Evolutionary conservation across 306 rosid species (phyloP), one percentile per base, ranked within the genome.

Genomic region (Casuarina glauca): DNA sequence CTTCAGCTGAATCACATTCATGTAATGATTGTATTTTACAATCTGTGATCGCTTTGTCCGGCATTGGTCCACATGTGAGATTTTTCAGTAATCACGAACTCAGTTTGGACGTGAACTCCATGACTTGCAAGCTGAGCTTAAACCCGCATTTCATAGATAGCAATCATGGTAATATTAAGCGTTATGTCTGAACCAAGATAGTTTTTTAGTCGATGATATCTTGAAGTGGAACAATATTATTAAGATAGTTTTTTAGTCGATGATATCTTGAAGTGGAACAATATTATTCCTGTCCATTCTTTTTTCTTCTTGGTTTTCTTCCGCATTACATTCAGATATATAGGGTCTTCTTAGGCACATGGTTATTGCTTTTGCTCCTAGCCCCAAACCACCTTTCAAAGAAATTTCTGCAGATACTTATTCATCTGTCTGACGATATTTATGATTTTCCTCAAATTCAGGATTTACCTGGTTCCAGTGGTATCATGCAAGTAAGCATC

Each of bases 391-490:
- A 20, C 36, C 4, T 11, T 72, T 41, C 61, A 62, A 58, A 32
- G 43, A 77, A 69, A n/a, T 54, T 81, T 74, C 32, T 67, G 69
- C 78, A 63, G 72, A 46, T 64, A 48, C 12, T 76, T 45, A 43
- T 53, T 75, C 42, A 9, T 67, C 55, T 70, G 39, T 67, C 58
- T 41, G 81, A 68, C 79, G 69, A 83, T 46, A 48, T 52, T 16
- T 71, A 72, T 60, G 70, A 54, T 11, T 75, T 66, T 81, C 79
- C 42, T 42, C 50, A 8, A 53, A 66, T 83, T 78, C 92, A 95
- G 98, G 98, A 92, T 75, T 86, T 95, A 81, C 98, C 98, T 9
- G 96, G 84, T 80, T 95, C 98, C 17, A 95, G 97, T 78, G 97
- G 98, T 72, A 86, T 95, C 15, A 95, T 95, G 98, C 98, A 95